Evolutionary conservation across 345 rosid species (phyloP).

Genomic region (Boechera divaricarpa): DNA sequence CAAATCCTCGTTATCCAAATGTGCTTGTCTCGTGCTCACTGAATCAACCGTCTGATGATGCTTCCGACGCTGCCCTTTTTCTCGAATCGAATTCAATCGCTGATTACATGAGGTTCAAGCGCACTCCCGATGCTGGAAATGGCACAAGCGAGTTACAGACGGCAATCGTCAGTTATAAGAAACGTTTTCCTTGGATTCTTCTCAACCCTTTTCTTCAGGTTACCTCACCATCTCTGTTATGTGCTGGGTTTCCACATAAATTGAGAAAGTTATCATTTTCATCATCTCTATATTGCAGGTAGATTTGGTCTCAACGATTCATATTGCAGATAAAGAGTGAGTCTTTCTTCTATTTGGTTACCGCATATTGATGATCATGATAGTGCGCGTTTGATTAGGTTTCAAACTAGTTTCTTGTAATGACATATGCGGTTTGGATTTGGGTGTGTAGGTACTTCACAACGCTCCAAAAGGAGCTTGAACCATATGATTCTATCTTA

Average conservation of each 20-base stretch:
- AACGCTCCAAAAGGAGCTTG: conserved; percentile 85
- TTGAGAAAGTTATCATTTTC: background rate
- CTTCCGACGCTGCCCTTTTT: conserved; percentile 56
- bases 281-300: conserved; percentile 56
- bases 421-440: background rate
- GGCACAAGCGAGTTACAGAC: conserved; percentile 75
- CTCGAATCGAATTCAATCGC: conserved; percentile 66
- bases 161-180: conserved; percentile 77
- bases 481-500: conserved; percentile 78
- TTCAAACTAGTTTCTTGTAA: background rate
- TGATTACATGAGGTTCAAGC: conserved; percentile 83
- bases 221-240: background rate
- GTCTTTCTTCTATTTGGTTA: conserved; percentile 14
- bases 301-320: conserved; percentile 94
- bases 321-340: conserved; percentile 92
- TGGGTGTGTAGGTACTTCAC: conserved; percentile 66
- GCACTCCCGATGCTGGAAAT: conserved; percentile 40
- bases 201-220: conserved; percentile 86
- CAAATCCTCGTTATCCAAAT: conserved; percentile 35
- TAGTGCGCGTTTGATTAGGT: background rate
- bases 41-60: conserved; percentile 52
- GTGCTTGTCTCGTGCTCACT: conserved; percentile 42
- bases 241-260: background rate
- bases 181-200: conserved; percentile 84
- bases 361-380: background rate